A percentile compares a stretch with the other conserved stretches of the same genome.
Conservation (phyloP, 768 basidiomycete genomes). For the Floccularia luteovirens region DNA sequence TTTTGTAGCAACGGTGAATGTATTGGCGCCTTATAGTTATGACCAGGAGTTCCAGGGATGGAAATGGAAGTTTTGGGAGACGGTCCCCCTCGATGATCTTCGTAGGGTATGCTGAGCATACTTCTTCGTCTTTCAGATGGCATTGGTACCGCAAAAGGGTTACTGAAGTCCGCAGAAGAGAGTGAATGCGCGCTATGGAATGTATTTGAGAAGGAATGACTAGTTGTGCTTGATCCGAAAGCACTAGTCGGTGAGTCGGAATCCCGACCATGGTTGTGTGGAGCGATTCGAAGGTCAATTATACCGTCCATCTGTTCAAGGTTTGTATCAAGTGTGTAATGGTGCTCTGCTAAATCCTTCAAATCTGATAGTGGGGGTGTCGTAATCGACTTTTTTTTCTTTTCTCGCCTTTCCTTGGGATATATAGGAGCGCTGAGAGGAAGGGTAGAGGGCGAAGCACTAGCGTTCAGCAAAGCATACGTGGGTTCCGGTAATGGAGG, state of each 20-base stretch:
- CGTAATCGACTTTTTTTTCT: slow-evolving; percentile 4
- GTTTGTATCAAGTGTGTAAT: slow-evolving; percentile 53
- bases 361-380: not conserved
- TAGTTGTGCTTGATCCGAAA: slow-evolving; percentile 15
- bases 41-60: slow-evolving; percentile 5
- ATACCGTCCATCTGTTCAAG: slow-evolving; percentile 80
- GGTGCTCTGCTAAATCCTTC: slow-evolving; percentile 1
- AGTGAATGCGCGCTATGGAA: slow-evolving; percentile 13
- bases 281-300: slow-evolving; percentile 36
- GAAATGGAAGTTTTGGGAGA: slow-evolving; percentile 45
- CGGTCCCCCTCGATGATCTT: slow-evolving; percentile 33
- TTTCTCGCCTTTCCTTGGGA: slow-evolving; percentile 7
- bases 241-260: too few species aligned
- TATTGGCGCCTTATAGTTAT: slow-evolving; percentile 1
- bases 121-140: slow-evolving; percentile 15
- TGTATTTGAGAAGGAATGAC: slow-evolving; percentile 21
- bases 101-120: slow-evolving; percentile 10
- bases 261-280: not conserved
- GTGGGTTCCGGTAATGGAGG: slow-evolving; percentile 5
- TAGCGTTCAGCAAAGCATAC: not conserved
- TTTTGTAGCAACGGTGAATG: too few species aligned
- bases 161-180: slow-evolving; percentile 27
- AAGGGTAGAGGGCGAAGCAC: slow-evolving; percentile 1
- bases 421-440: slow-evolving; percentile 1
- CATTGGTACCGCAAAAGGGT: slow-evolving; percentile 29